Evolutionary conservation across 139 green algal species (phyloP).

Genomic region (Ostreobium quekettii): DNA sequence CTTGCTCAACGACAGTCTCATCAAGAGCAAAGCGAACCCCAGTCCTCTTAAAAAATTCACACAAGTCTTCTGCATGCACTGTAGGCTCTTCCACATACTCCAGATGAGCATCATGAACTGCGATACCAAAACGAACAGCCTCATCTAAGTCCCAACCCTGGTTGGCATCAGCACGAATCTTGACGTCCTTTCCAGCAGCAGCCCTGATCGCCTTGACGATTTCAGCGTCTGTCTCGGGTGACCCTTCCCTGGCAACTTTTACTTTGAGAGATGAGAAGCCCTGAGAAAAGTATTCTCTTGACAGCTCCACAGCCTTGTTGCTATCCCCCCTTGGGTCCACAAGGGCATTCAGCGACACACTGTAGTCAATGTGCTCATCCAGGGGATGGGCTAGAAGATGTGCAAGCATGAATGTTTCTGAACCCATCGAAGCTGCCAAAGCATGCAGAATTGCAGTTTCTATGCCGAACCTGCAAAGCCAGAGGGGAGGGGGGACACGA

Average conservation of each 20-base stretch:
- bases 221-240: constrained; percentile 59
- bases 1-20: background rate
- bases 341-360: constrained; percentile 29
- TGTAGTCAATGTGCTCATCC: background rate
- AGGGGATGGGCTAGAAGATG: constrained; percentile 20
- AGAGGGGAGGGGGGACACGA: background rate
- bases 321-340: constrained; percentile 6
- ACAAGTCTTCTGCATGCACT: constrained; percentile 40
- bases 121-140: constrained; percentile 48
- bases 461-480: constrained; percentile 43
- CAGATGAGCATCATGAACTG: constrained; percentile 25
- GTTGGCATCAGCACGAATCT: constrained; percentile 85
- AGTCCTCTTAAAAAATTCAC: constrained; percentile 43
- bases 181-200: constrained; percentile 48
- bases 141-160: constrained; percentile 63
- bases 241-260: constrained; percentile 55
- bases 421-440: constrained; percentile 34
- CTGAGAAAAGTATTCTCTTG: constrained; percentile 23
- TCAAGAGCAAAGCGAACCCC: constrained; percentile 10
- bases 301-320: constrained; percentile 18
- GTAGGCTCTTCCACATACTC: constrained; percentile 83
- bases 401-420: background rate
- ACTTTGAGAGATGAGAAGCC: constrained; percentile 72
- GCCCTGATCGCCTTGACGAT: constrained; percentile 49
- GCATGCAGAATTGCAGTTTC: constrained; percentile 64